phyloP scores from a whole-genome alignment of 257 asterid genomes.

The Parsonsia alboflavescens region DNA sequence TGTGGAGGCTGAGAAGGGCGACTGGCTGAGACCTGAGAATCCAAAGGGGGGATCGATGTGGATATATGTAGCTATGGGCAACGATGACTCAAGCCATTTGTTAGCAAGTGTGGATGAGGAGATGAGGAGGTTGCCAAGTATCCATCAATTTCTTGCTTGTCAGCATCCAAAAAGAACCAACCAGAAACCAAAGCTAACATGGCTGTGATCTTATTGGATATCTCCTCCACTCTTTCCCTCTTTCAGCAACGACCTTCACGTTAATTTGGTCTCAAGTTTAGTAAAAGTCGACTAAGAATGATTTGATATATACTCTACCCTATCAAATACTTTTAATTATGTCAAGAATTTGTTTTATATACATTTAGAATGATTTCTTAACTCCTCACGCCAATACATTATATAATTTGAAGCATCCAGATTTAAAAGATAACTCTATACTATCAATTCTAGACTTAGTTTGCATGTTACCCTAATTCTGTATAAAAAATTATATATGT shows the following conservation, averaged over 20 bases:
- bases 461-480: no score
- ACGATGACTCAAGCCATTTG: background rate
- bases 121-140: conserved; percentile 30
- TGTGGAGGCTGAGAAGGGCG: conserved; percentile 15
- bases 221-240: conserved; percentile 3
- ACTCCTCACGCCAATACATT: no score
- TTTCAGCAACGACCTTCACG: conserved; percentile 31
- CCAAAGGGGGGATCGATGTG: background rate
- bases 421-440: no score
- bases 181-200: conserved; percentile 27
- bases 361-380: no score
- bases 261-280: conserved; percentile 30
- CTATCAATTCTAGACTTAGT: no score
- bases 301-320: background rate
- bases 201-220: conserved; percentile 20
- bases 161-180: conserved; percentile 8
- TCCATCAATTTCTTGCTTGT: conserved; percentile 22
- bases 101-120: conserved; percentile 30
- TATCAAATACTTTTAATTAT: no score
- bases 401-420: no score
- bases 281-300: conserved; percentile 17
- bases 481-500: no score
- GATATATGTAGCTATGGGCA: no score
- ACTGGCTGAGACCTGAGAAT: background rate
- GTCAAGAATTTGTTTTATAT: no score